Evolutionary conservation across 2,329 filamentous ascomycete genomes (phyloP), one percentile per base, ranked within the genome.

Genomic region (Aspergillus ibericus): DNA sequence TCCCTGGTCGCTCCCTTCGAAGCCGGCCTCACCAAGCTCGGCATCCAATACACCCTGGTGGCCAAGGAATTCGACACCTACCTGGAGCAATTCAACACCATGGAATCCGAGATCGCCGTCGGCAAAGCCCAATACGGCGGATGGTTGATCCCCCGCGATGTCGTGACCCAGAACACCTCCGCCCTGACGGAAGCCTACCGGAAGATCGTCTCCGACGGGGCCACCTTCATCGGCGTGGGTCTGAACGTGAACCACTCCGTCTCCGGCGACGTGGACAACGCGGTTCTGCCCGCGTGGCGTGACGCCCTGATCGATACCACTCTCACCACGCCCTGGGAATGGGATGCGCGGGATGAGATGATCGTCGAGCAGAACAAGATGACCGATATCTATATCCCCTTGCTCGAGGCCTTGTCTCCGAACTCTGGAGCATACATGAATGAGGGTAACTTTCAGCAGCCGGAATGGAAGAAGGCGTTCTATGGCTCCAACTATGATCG

Each of bases 341-440:
- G 50, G 50, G 50, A 53, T 25, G 50, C 34, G 9, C 50, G 50
- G 8, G 50, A 20, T 2, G 35, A 35, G 13, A 53, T 53, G 50
- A 22, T 53, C 10, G 50, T 5, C 5, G 50, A 53, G 36, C 50
- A 53, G 22, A 7, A 42, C 50, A 53, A 53, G 50, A 53, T 53
- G 50, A 53, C 50, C n/a, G n/a, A 53, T 6, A 22, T 42, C 15
- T 53, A 53, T 22, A 40, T 53, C 8, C 50, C 50, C 4, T 10
- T 35, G 25, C 50, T 53, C 10, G 29, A 53, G n/a, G 50, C 34
- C 12, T n/a, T 53, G 22, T 15, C 50, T 7, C 50, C 50, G 7
- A 40, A 53, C 35, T 58, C 58, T 6, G 59, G 56, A 2, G 58
- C 54, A 15, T 60, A 60, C 40, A 44, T 60, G 51, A 58, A 55